phyloP scores from a whole-genome alignment of 2,329 filamentous ascomycete genomes.

The Talaromyces sp. region DNA sequence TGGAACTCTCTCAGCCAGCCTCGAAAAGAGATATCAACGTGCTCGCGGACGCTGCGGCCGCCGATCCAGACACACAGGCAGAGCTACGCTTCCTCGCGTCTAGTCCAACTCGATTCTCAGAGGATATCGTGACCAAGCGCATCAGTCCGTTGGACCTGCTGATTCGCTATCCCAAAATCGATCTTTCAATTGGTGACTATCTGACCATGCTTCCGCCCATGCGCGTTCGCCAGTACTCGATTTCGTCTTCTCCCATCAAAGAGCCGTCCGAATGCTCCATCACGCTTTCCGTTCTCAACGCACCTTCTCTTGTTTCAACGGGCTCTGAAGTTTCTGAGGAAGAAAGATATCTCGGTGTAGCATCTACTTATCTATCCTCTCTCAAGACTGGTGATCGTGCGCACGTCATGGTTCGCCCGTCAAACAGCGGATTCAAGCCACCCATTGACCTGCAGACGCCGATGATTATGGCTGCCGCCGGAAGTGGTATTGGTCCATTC shows the following conservation, averaged over 20 bases:
- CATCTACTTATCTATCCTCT: conserved; percentile 38
- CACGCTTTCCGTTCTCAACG: conserved; percentile 47
- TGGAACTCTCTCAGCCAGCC: conserved; percentile 68
- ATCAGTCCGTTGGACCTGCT: conserved; percentile 60
- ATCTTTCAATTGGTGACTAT: conserved; percentile 61
- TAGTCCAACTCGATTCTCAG: conserved; percentile 37
- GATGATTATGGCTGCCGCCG: conserved; percentile 37
- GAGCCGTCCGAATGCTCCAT: conserved; percentile 56
- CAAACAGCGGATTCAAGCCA: conserved; percentile 32
- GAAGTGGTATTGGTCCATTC: conserved; percentile 58
- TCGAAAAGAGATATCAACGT: conserved; percentile 58
- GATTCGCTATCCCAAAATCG: conserved; percentile 55
- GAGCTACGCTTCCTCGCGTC: conserved; percentile 26
- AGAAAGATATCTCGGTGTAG: conserved; percentile 3
- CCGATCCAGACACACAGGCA: conserved; percentile 45
- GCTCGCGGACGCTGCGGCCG: conserved; percentile 41
- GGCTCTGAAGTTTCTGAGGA: conserved; percentile 36
- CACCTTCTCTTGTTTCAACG: background rate
- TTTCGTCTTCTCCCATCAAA: conserved; percentile 66
- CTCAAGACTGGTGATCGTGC: conserved; percentile 27
- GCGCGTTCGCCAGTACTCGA: conserved; percentile 73
- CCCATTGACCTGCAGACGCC: conserved; percentile 29
- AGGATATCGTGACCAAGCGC: conserved; percentile 51
- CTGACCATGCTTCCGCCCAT: conserved; percentile 70
- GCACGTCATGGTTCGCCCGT: conserved; percentile 32